Evolutionary conservation across 306 rosid genomes (phyloP).

Genomic region (Quercus cerris): DNA sequence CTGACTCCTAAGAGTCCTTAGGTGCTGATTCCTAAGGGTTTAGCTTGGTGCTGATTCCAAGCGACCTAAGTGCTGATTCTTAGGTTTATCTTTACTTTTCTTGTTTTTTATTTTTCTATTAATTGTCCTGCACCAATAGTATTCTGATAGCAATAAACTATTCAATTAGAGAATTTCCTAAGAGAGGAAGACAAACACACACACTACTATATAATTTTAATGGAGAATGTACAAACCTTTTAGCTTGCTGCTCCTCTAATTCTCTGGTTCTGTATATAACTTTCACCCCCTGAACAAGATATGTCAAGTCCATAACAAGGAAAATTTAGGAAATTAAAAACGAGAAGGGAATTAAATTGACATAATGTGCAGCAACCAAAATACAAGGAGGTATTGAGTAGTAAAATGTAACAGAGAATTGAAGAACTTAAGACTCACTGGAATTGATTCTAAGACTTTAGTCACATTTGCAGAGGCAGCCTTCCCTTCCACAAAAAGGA

Average conservation of each 20-base stretch:
- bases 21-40: too few relatives aligned
- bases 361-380: neutral
- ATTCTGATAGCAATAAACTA: neutral
- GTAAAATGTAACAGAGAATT: neutral
- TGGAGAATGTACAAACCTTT: slow-evolving; percentile 45
- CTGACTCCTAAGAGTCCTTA: too few relatives aligned
- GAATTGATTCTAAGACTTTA: slow-evolving; percentile 76
- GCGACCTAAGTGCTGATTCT: too few relatives aligned
- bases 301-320: slow-evolving; percentile 11
- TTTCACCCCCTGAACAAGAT: slow-evolving; percentile 70
- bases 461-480: slow-evolving; percentile 86
- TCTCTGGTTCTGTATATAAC: slow-evolving; percentile 81
- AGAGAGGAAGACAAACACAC: neutral
- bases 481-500: slow-evolving; percentile 92
- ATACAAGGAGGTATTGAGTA: neutral
- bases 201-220: neutral
- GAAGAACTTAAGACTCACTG: slow-evolving; percentile 47
- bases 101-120: too few relatives aligned
- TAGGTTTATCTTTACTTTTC: too few relatives aligned
- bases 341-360: neutral
- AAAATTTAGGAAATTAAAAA: neutral
- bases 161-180: neutral
- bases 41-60: too few relatives aligned
- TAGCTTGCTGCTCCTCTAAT: slow-evolving; percentile 90
- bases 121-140: neutral